Evolutionary conservation across 257 asterid species (phyloP).

Genomic region (Fraxinus pennsylvanica): DNA sequence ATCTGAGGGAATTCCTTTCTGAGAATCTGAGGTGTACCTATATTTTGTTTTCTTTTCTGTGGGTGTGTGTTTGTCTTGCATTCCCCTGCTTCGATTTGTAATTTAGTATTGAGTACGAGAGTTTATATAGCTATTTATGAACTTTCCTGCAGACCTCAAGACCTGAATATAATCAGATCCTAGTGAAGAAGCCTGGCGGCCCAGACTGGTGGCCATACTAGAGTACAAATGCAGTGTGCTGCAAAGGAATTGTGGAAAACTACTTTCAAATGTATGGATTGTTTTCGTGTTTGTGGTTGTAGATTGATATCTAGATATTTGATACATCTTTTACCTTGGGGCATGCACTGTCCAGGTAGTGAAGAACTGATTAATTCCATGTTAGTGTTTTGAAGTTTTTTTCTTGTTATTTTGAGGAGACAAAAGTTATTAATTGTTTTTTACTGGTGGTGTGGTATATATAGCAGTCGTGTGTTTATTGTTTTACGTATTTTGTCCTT

Average conservation of each 20-base stretch:
- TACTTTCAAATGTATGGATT: background rate
- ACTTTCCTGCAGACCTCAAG: slow-evolving; percentile 71
- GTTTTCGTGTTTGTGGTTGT: slow-evolving; percentile 1
- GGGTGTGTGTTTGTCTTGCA: background rate
- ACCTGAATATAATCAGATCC: slow-evolving; percentile 86
- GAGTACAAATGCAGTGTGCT: background rate
- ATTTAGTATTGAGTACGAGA: background rate
- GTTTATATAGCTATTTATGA: background rate
- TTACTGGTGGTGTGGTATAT: background rate
- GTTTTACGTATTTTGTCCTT: too few species aligned
- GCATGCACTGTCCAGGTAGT: background rate
- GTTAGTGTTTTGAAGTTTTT: background rate
- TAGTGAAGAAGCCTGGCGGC: slow-evolving; percentile 90
- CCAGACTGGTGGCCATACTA: slow-evolving; percentile 77
- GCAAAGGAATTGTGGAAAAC: background rate
- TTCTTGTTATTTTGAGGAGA: background rate
- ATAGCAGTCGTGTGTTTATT: background rate
- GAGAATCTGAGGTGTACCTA: background rate
- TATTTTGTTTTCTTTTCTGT: background rate
- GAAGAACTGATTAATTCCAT: background rate
- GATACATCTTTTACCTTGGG: background rate
- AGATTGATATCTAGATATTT: background rate
- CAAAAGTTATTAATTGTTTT: background rate
- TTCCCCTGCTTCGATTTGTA: background rate
- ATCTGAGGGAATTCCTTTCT: too few species aligned